Percentiles rank a stretch among this genome's conserved stretches.
These are phyloP conservation scores for Yamadazyma songkhlaensis DNA, from an alignment of 1,139 yeast genomes.

Conservation along the genomic window DNA sequence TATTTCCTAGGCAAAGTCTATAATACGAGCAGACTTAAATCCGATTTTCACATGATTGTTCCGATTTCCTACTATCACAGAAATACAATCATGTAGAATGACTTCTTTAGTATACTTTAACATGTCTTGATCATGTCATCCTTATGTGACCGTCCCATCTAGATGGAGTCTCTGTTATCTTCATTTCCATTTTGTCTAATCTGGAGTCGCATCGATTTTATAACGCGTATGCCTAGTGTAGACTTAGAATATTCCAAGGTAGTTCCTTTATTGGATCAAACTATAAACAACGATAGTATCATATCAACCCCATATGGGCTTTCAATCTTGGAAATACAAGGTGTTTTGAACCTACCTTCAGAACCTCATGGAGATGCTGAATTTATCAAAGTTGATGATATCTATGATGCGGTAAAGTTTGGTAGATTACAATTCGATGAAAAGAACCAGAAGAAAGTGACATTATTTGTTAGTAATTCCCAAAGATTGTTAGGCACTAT, in stretches of 20 bases:
- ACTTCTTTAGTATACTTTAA: too few species aligned
- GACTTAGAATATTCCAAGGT: constrained; percentile 29
- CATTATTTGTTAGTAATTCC: constrained; percentile 60
- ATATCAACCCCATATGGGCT: constrained; percentile 57
- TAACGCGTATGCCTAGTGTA: constrained; percentile 23
- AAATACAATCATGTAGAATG: too few species aligned
- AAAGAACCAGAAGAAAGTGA: constrained; percentile 42
- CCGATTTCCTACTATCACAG: too few species aligned
- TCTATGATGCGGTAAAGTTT: constrained; percentile 51
- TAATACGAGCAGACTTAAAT: too few species aligned
- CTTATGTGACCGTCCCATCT: too few species aligned
- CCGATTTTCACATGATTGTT: too few species aligned
- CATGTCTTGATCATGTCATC: too few species aligned
- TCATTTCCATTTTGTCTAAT: too few species aligned
- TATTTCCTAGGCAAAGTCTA: too few species aligned
- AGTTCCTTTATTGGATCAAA: constrained; percentile 16
- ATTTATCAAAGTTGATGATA: constrained; percentile 33
- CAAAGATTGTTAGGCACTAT: constrained; percentile 63
- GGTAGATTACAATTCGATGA: constrained; percentile 57
- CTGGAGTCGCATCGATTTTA: neutral
- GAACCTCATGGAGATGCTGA: constrained; percentile 21
- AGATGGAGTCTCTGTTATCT: too few species aligned
- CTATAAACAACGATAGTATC: constrained; percentile 17
- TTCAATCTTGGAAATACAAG: constrained; percentile 66
- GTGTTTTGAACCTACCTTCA: constrained; percentile 58